phyloP scores from a whole-genome alignment of 2,329 filamentous ascomycete species.

The Aspergillus costaricaensis region DNA sequence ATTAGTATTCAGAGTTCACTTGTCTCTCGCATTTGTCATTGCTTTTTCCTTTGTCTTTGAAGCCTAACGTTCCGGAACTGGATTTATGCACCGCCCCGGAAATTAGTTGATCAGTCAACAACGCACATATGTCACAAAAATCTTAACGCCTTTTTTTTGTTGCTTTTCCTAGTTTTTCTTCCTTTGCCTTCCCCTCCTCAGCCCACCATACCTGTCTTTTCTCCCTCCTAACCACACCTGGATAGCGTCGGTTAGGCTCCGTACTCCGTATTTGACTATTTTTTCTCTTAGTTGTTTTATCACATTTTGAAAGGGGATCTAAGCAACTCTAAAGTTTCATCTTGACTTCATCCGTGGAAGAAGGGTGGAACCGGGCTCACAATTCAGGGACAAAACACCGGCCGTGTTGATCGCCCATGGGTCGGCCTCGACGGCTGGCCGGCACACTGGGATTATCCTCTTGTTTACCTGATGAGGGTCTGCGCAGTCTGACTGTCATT shows the following conservation, averaged over 20 bases:
- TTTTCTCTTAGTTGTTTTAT: background rate
- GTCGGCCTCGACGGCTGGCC: constrained; percentile 12
- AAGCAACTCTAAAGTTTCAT: constrained; percentile 11
- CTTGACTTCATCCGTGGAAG: constrained; percentile 10
- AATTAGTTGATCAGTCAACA: constrained; percentile 9
- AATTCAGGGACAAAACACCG: constrained; percentile 18
- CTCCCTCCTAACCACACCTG: background rate
- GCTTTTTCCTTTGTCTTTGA: background rate
- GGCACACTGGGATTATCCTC: constrained; percentile 10
- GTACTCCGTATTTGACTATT: constrained; percentile 2
- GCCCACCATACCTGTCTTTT: background rate
- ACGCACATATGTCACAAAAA: constrained; percentile 10
- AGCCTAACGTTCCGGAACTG: background rate
- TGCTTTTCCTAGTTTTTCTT: background rate
- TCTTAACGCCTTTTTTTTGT: constrained; percentile 2
- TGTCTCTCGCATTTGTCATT: background rate
- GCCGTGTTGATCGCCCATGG: constrained; percentile 22
- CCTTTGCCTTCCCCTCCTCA: background rate
- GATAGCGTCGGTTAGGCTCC: background rate
- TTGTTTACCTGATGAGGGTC: constrained; percentile 9
- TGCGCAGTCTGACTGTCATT: constrained; percentile 8
- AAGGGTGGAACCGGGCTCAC: constrained; percentile 3
- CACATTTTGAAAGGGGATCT: background rate
- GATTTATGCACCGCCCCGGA: constrained; percentile 1
- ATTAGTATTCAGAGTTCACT: background rate